Evolutionary conservation across 305 asterid species (phyloP), one percentile per base, ranked within the genome.

Genomic region (Plantago coronopus): DNA sequence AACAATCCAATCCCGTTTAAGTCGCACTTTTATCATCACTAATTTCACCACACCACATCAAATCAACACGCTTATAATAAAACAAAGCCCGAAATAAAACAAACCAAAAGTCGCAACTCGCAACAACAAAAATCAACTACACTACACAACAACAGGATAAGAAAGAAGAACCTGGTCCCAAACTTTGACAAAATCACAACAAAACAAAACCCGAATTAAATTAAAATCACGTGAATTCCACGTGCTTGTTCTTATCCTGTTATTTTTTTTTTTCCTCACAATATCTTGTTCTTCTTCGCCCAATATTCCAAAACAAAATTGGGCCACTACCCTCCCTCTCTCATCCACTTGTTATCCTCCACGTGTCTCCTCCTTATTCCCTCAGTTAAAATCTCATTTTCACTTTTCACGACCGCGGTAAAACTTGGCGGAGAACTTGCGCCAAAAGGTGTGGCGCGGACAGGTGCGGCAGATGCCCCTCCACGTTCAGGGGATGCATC

Each of bases 391-490:
- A 16, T 17, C 6, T n/a, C 21, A 1, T 7, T 17, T 7, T 48
- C 5, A 29, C 29, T 34, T n/a, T 13, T 17, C 15, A 9, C 16
- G 3, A 42, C 71, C 90, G 69, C 0, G 93, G 73, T 38, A 91
- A 67, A 31, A 95, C 90, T 17, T 80, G 83, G 63, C 87, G 82
- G 72, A 91, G 89, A 75, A 76, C 98, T 44, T 72, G 84, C 27
- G 95, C 95, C 43, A 91, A 72, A 64, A 84, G 79, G 14, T 79
- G 76, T 13, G 99, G 99, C 50, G 95, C 91, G 58, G 94, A 83
- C 45, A 89, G 88, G 60, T 93, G 99, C 20, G 99, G 99, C 5
- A 93, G 84, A 47, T 93, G 99, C 0, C 99, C 99, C 31, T 93
- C 95, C 0, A 78, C 61, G 51, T 81, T 74, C 54, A 93, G 57